Evolutionary conservation across 192 early-diverging fungal species (phyloP).

Genomic region (Nowakowskiella sp.): DNA sequence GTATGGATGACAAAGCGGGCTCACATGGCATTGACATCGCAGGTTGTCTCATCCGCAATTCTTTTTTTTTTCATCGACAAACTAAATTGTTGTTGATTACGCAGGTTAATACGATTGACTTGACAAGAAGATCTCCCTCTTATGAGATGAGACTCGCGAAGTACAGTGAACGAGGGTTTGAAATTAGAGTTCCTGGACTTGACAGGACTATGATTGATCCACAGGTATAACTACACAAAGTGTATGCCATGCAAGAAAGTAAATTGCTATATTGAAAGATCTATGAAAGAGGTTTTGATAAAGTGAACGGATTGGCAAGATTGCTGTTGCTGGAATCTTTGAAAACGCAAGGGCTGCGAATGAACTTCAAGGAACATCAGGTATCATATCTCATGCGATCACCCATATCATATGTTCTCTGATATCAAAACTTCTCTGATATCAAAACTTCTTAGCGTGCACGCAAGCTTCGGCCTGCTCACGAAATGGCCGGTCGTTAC

Average conservation of each 20-base stretch:
- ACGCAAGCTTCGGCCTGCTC: constrained; percentile 14
- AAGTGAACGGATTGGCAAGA: constrained; percentile 19
- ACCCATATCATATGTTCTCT: not conserved
- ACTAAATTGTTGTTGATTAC: constrained; percentile 4
- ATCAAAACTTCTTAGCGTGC: not conserved
- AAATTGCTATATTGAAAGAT: too few relatives aligned
- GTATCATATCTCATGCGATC: not conserved
- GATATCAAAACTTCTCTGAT: too few relatives aligned
- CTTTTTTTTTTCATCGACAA: not conserved
- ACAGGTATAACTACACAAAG: not conserved
- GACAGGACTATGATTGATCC: constrained; percentile 11
- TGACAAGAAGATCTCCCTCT: constrained; percentile 19
- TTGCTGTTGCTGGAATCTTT: constrained; percentile 21
- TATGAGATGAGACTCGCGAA: constrained; percentile 23
- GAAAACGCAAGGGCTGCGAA: constrained; percentile 1
- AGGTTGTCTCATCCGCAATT: too few relatives aligned
- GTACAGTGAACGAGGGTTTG: constrained; percentile 19
- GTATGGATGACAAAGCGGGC: constrained; percentile 12
- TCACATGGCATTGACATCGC: not conserved
- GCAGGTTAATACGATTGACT: constrained; percentile 19
- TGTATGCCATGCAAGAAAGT: not conserved
- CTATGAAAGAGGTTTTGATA: constrained; percentile 22
- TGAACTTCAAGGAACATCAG: constrained; percentile 18
- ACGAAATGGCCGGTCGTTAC: constrained; percentile 20
- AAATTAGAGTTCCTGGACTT: constrained; percentile 8